These are phyloP conservation scores for Misopates orontium DNA, from an alignment of 257 asterid species.

Conservation along the genomic window DNA sequence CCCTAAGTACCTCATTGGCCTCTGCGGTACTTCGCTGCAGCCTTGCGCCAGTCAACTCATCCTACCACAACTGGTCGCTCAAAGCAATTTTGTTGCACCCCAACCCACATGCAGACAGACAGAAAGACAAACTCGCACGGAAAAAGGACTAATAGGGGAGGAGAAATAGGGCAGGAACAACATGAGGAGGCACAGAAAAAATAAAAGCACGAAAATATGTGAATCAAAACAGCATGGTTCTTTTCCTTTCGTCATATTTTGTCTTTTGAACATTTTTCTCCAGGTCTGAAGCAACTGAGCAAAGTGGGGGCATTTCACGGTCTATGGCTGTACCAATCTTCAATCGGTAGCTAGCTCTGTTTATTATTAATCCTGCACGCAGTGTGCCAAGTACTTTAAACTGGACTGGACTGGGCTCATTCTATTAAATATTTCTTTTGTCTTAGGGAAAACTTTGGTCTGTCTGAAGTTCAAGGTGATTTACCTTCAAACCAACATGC, in stretches of 20 bases:
- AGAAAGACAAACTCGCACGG: no score
- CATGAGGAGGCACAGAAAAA: neutral
- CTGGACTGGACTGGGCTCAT: neutral
- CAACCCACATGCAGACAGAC: no score
- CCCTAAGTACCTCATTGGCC: neutral
- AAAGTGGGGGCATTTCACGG: constrained; percentile 82
- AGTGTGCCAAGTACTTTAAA: neutral
- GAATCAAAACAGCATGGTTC: neutral
- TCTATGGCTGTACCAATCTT: constrained; percentile 57
- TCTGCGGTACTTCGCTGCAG: neutral
- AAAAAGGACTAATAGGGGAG: no score
- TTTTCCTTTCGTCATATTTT: constrained; percentile 16
- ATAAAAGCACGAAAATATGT: neutral
- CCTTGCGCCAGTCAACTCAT: neutral
- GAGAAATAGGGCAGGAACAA: neutral
- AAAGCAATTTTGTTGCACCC: no score
- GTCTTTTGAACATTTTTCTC: constrained; percentile 22
- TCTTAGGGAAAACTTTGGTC: constrained; percentile 66
- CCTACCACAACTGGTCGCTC: neutral
- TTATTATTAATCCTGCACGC: neutral
- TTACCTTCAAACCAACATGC: constrained; percentile 50
- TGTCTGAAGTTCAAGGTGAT: constrained; percentile 59
- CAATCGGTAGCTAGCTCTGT: constrained; percentile 49
- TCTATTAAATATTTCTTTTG: neutral
- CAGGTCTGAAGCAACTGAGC: constrained; percentile 91